Percentiles rank a stretch among this genome's conserved stretches.
Conservation (phyloP, 495 filamentous ascomycete species). For the Filosporella fistucella region DNA sequence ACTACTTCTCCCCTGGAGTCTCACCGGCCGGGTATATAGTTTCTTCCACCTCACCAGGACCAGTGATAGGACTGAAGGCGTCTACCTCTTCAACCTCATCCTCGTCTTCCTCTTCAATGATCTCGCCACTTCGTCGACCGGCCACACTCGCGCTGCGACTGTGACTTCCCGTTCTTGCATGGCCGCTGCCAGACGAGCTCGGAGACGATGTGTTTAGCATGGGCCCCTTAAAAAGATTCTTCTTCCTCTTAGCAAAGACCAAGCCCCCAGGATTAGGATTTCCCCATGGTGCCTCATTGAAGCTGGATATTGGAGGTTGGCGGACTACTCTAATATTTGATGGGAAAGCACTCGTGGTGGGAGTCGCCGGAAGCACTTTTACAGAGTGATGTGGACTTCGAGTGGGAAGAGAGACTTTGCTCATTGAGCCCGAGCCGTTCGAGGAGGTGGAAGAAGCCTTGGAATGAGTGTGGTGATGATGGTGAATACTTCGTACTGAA, state of each 20-base stretch:
- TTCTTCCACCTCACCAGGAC: constrained; percentile 17
- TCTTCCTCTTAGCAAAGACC: constrained; percentile 87
- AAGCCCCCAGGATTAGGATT: constrained; percentile 51
- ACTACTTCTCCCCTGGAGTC: constrained; percentile 6
- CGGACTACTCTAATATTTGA: constrained; percentile 84
- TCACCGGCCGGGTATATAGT: constrained; percentile 11
- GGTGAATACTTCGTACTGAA: constrained; percentile 87
- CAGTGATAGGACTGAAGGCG: constrained; percentile 21
- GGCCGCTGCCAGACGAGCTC: constrained; percentile 27
- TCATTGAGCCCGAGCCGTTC: constrained; percentile 63
- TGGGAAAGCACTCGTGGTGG: constrained; percentile 73
- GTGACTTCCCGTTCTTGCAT: constrained; percentile 36
- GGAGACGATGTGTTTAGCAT: constrained; percentile 55
- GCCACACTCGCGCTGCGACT: constrained; percentile 49
- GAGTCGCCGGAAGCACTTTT: constrained; percentile 91
- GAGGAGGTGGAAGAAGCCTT: constrained; percentile 94
- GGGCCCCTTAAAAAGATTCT: constrained; percentile 86
- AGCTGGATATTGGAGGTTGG: constrained; percentile 42
- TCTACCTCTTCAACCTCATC: constrained; percentile 60
- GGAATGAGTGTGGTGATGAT: constrained; percentile 88
- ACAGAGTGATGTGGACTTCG: constrained; percentile 84
- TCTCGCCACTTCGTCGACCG: constrained; percentile 56
- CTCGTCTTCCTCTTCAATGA: constrained; percentile 84
- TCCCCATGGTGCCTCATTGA: constrained; percentile 45
- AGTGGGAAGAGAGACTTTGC: constrained; percentile 56